Percentiles rank a stretch among this genome's conserved stretches.
Conservation (phyloP, 139 green algal genomes). For the Zygnema circumcarinatum region DNA sequence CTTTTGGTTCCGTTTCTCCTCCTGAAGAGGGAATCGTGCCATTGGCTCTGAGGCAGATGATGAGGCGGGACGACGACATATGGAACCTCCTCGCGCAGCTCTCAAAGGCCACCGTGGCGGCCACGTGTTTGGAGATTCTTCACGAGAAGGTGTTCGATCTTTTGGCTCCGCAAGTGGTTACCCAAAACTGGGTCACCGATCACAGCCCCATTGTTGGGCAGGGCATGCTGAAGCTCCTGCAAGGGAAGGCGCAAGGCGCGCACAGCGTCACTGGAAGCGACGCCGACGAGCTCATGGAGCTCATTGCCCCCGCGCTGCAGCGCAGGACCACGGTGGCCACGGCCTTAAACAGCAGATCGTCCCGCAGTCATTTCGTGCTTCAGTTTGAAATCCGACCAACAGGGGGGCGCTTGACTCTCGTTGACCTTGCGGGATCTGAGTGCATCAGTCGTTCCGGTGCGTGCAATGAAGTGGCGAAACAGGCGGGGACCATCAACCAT, state of each 20-base stretch:
- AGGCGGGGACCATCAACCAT: constrained; percentile 43
- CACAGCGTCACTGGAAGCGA: constrained; percentile 8
- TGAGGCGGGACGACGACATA: not conserved
- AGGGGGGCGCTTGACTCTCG: constrained; percentile 26
- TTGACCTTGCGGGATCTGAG: constrained; percentile 37
- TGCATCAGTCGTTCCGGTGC: constrained; percentile 7
- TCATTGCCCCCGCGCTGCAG: constrained; percentile 26
- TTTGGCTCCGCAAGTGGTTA: not conserved
- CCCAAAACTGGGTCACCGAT: not conserved
- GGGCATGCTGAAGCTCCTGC: constrained; percentile 25
- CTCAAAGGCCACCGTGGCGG: not conserved
- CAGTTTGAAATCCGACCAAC: constrained; percentile 10
- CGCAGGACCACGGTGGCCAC: constrained; percentile 10
- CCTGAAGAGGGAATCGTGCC: constrained; percentile 6
- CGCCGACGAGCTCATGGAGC: constrained; percentile 14
- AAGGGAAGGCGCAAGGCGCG: constrained; percentile 6
- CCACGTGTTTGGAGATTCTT: constrained; percentile 19
- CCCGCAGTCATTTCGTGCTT: constrained; percentile 33
- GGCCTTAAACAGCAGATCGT: constrained; percentile 2
- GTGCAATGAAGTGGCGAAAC: constrained; percentile 9
- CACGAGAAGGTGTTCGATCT: constrained; percentile 35
- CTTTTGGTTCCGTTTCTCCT: too few relatives aligned
- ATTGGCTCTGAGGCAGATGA: constrained; percentile 23
- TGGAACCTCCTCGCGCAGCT: not conserved
- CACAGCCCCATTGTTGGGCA: not conserved